Evolutionary conservation across 306 rosid genomes (phyloP).

Genomic region (Sophora flavescens): DNA sequence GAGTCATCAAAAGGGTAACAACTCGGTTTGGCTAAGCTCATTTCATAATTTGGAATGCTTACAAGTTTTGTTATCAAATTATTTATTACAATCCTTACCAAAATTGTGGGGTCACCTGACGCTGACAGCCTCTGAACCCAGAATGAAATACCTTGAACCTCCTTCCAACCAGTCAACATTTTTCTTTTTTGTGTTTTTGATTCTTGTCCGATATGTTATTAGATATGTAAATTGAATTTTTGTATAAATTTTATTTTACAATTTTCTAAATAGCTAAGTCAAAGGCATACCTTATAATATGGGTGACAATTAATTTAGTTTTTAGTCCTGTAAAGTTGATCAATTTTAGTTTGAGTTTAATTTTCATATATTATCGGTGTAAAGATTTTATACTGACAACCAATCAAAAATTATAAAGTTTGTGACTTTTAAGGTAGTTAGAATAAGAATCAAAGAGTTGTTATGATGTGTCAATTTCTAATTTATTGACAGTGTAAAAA

Average conservation of each 20-base stretch:
- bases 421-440: no score
- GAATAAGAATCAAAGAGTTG: no score
- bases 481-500: no score
- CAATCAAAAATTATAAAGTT: no score
- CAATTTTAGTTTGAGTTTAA: no score
- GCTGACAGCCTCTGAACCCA: neutral
- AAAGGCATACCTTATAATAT: no score
- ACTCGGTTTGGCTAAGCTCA: constrained; percentile 6
- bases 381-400: no score
- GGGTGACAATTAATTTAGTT: no score
- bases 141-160: constrained; percentile 30
- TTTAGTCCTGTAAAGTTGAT: no score
- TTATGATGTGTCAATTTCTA: no score
- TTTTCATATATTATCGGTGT: no score
- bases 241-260: neutral
- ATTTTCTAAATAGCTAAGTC: no score
- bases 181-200: neutral
- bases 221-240: neutral
- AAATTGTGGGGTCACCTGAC: constrained; percentile 43
- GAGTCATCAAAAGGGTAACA: neutral
- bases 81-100: neutral
- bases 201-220: neutral
- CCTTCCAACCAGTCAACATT: constrained; percentile 35
- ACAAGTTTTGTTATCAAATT: neutral
- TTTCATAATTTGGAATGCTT: neutral